Conservation (phyloP, 805 yeast species). For the Metschnikowia baotianmanensis region DNA sequence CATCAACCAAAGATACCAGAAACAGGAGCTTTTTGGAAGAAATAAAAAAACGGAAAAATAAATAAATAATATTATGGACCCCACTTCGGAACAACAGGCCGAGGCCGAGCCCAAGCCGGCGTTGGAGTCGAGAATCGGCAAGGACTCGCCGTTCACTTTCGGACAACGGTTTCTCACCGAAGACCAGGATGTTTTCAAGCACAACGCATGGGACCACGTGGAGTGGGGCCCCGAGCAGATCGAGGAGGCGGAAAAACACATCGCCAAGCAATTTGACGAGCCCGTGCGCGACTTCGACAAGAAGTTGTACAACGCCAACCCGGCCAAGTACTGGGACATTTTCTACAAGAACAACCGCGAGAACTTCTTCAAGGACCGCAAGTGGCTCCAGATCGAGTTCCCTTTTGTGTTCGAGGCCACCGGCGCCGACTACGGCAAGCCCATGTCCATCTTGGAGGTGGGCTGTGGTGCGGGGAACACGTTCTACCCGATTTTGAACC, state of each 20-base stretch:
- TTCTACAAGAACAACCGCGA: conserved; percentile 88
- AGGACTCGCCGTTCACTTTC: conserved; percentile 87
- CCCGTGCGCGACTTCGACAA: conserved; percentile 93
- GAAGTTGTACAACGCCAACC: conserved; percentile 71
- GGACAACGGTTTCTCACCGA: conserved; percentile 78
- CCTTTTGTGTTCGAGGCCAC: conserved; percentile 82
- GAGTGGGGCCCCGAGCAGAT: conserved; percentile 95
- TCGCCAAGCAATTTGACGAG: conserved; percentile 66
- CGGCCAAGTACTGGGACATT: conserved; percentile 93
- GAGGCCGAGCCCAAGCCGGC: conserved; percentile 39
- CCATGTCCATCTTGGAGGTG: conserved; percentile 75
- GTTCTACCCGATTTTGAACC: conserved; percentile 81
- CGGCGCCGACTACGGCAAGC: conserved; percentile 59
- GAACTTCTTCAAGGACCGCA: conserved; percentile 94
- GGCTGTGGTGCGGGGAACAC: conserved; percentile 99
- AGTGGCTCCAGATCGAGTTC: conserved; percentile 94
- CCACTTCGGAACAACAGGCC: not conserved
- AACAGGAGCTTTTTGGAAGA: too few species aligned
- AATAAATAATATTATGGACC: too few species aligned
- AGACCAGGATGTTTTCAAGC: conserved; percentile 81
- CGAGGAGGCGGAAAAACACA: conserved; percentile 68
- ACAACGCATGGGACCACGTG: conserved; percentile 96
- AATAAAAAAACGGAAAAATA: not conserved
- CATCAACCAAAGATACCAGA: too few species aligned
- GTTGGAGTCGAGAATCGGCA: conserved; percentile 59